Evolutionary conservation across 2,329 filamentous ascomycete genomes (phyloP), one percentile per base, ranked within the genome.

Genomic region (Blumeriella jaapii): DNA sequence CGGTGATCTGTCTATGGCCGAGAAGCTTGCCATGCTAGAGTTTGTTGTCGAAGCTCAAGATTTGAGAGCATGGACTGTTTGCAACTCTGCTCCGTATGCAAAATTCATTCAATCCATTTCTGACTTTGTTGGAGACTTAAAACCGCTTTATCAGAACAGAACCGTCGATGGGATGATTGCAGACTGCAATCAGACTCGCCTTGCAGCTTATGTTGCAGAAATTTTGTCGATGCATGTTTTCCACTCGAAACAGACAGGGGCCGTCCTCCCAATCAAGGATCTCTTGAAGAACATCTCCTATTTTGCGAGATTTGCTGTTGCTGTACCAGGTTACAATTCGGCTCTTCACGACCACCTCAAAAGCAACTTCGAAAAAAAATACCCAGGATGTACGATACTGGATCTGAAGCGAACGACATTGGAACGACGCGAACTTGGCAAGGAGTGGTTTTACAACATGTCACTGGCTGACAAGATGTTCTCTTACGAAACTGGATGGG

Each of bases 31-130:
- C 1, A 76, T 95, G 49, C 67, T 98, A 11, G 78, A 89, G 49
- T 96, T 96, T 55, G 74, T 95, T 23, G 77, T 83, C 2, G 76
- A 82, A 2, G 83, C 89, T 4, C 87, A 95, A 54, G 91, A 94
- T 56, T 83, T 86, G 54, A 96, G 89, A 89, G 82, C 87, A 1
- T 94, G 89, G 84, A 87, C 85, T 1, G 86, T 93, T 38, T 79
- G 83, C 38, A 77, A 81, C 24, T 63, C 93, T 22, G 74, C 81
- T 42, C 78, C 78, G 40, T 82, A 93, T 50, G 68, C 71, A 1
- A 64, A 67, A 0, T 89, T 94, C 51, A 69, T 95, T 38, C 66
- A 74, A 26, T 73, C 74, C 36, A 68, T 94, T 12, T 71, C 82
- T 12, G 66, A 69, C 3, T 91, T 84, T 54, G 69, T 91, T 20